Conservation (phyloP, 2,329 filamentous ascomycete species). For the Fusarium sp. region DNA sequence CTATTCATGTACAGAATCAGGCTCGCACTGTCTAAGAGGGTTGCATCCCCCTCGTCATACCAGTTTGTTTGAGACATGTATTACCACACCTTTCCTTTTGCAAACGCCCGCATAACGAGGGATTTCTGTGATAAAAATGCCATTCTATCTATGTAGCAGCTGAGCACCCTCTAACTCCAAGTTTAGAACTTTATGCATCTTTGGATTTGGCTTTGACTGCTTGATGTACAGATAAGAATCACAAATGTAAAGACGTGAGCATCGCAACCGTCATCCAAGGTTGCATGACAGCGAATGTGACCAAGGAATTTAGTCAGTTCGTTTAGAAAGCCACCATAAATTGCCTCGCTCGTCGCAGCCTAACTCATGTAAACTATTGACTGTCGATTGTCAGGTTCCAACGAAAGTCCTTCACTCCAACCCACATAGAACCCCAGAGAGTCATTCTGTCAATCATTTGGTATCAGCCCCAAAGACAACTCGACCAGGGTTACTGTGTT, state of each 20-base stretch:
- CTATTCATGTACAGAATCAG: background rate
- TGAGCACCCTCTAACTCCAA: background rate
- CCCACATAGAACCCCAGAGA: background rate
- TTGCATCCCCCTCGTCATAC: background rate
- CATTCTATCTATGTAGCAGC: background rate
- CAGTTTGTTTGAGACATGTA: background rate
- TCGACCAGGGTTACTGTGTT: background rate
- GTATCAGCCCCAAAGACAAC: background rate
- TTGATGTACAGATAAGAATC: background rate
- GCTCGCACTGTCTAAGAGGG: background rate
- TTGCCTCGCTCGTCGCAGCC: background rate
- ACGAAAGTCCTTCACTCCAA: background rate
- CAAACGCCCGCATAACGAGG: background rate
- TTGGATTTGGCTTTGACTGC: too few relatives aligned
- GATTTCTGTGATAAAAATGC: rapidly evolving
- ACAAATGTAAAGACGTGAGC: background rate
- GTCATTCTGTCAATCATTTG: background rate
- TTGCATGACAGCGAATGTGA: background rate
- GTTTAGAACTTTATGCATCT: background rate
- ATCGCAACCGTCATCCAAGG: background rate
- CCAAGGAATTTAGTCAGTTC: background rate
- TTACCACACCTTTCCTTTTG: background rate
- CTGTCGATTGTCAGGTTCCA: background rate
- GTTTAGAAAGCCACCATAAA: background rate
- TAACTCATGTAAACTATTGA: background rate